phyloP scores from a whole-genome alignment of 495 filamentous ascomycete species.

The Chaetomium fimeti region DNA sequence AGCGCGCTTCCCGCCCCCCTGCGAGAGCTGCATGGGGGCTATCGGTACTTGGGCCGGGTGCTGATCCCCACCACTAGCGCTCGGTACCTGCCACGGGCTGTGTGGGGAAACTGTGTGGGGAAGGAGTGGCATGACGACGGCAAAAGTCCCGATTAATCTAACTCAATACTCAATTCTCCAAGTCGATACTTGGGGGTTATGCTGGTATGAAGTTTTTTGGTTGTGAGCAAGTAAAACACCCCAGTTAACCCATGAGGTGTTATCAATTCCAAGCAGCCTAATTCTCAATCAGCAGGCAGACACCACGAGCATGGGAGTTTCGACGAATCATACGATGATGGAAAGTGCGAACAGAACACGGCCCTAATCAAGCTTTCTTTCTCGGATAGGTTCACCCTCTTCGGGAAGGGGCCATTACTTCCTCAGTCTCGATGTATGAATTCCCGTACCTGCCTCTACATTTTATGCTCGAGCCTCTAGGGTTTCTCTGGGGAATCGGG shows the following conservation, averaged over 20 bases:
- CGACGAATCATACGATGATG: not conserved
- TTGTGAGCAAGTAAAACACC: not conserved
- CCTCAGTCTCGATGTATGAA: no score
- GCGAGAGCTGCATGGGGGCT: not conserved
- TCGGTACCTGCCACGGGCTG: not conserved
- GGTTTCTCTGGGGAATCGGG: not conserved
- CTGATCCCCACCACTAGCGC: not conserved
- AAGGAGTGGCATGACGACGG: not conserved
- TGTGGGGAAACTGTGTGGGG: not conserved
- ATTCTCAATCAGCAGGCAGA: not conserved
- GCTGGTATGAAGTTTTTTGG: not conserved
- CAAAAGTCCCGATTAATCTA: conserved; percentile 5
- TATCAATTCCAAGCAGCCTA: conserved; percentile 14
- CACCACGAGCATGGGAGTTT: not conserved
- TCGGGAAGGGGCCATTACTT: not conserved
- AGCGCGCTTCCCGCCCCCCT: not conserved
- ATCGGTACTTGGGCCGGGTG: conserved; percentile 13
- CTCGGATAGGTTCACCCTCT: not conserved
- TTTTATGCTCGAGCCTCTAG: not conserved
- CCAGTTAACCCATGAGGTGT: not conserved
- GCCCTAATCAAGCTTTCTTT: not conserved
- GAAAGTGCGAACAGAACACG: not conserved
- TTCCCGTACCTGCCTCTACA: not conserved
- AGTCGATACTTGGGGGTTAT: not conserved
- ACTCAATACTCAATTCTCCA: not conserved